A percentile compares a stretch with the other conserved stretches of the same genome.
Evolutionary conservation across 2,329 filamentous ascomycete species (phyloP).

Genomic region (Cladosporium phlei): DNA sequence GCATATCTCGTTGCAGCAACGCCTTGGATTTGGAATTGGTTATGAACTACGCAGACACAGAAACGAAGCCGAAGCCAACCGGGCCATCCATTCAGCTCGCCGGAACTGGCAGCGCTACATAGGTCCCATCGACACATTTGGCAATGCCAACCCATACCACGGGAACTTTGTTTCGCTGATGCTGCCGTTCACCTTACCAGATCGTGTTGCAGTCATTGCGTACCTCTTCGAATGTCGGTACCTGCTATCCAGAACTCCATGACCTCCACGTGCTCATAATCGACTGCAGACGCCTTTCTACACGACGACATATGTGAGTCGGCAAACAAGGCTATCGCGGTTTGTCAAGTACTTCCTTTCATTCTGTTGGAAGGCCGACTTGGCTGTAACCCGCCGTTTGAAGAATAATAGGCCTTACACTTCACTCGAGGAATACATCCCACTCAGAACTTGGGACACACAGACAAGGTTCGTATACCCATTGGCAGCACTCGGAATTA

Average conservation of each 20-base stretch:
- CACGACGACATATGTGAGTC: conserved; percentile 4
- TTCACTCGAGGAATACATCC: neutral
- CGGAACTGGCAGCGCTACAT: conserved; percentile 1
- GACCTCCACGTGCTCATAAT: no score
- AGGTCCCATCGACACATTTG: neutral
- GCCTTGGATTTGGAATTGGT: neutral
- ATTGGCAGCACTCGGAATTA: no score
- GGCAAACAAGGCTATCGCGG: neutral
- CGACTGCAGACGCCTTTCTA: neutral
- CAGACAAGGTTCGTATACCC: no score
- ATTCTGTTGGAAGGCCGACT: neutral
- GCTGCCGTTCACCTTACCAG: neutral
- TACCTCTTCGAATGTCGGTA: conserved; percentile 2
- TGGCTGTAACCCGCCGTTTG: neutral
- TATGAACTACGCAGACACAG: neutral
- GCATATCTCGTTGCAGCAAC: no score
- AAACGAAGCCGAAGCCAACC: neutral
- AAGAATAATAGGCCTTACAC: neutral
- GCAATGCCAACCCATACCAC: neutral
- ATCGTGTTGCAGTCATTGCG: neutral
- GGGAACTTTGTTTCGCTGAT: neutral
- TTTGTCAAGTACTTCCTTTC: no score
- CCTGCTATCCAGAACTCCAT: no score
- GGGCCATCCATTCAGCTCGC: neutral
- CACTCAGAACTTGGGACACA: no score